Evolutionary conservation across 225 moss, liverwort and hornwort species (phyloP).

Genomic region (Marchantia paleacea): DNA sequence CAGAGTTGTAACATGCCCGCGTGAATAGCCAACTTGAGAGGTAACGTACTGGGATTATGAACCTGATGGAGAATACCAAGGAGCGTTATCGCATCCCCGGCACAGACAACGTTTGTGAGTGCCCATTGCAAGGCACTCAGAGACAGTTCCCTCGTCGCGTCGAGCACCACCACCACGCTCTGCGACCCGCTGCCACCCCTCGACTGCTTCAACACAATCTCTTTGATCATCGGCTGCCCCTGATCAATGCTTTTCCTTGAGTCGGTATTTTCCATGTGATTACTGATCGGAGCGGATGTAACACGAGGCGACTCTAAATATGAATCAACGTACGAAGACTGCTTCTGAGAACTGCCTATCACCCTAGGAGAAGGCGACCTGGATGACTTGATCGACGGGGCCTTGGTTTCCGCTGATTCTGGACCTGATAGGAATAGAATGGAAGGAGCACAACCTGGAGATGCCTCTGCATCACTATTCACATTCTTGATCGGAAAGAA

Average conservation of each 20-base stretch:
- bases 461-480: slow-evolving; percentile 7
- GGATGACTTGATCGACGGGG: not conserved
- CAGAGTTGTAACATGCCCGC: slow-evolving; percentile 53
- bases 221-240: not conserved
- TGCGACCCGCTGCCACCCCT: slow-evolving; percentile 32
- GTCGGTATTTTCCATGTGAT: slow-evolving; percentile 11
- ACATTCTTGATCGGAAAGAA: slow-evolving; percentile 18
- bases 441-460: not conserved
- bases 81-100: slow-evolving; percentile 56
- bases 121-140: slow-evolving; percentile 55
- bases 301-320: not conserved
- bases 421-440: not conserved
- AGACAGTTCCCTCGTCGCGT: slow-evolving; percentile 56
- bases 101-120: slow-evolving; percentile 35
- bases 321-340: not conserved
- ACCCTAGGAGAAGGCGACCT: not conserved
- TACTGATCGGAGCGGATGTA: not conserved
- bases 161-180: slow-evolving; percentile 62
- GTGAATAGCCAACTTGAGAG: slow-evolving; percentile 52
- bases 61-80: slow-evolving; percentile 60
- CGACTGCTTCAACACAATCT: not conserved
- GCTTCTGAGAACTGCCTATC: not conserved
- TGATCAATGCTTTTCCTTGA: not conserved
- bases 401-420: not conserved
- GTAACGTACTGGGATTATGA: slow-evolving; percentile 45